phyloP scores from a whole-genome alignment of 2,329 filamentous ascomycete genomes.

The Fusarium sp. region DNA sequence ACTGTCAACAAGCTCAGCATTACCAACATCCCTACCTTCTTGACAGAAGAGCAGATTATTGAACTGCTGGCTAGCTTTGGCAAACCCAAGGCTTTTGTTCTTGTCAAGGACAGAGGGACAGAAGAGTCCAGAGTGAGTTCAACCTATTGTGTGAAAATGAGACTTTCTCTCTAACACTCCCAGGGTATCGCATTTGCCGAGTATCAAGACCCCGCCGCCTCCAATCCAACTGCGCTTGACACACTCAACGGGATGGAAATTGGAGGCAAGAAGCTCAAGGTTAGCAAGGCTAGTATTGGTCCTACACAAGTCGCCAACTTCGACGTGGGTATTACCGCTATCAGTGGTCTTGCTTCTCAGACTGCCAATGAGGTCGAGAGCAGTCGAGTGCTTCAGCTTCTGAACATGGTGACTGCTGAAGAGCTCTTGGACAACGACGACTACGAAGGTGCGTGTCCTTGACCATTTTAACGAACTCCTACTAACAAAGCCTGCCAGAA shows the following conservation, averaged over 20 bases:
- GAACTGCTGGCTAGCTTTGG: slow-evolving; percentile 92
- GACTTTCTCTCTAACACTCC: slow-evolving; percentile 41
- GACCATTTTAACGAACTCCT: not conserved
- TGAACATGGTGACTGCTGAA: slow-evolving; percentile 98
- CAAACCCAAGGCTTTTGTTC: slow-evolving; percentile 87
- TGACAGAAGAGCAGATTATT: slow-evolving; percentile 89
- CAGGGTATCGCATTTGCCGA: slow-evolving; percentile 97
- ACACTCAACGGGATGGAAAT: slow-evolving; percentile 93
- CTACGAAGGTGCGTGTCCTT: slow-evolving; percentile 77
- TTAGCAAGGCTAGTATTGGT: slow-evolving; percentile 88
- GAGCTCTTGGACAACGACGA: slow-evolving; percentile 94
- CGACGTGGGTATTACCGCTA: slow-evolving; percentile 96
- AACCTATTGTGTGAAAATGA: no score
- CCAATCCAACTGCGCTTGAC: slow-evolving; percentile 86
- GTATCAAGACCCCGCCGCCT: slow-evolving; percentile 75
- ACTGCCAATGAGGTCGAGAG: slow-evolving; percentile 80
- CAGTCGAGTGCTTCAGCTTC: slow-evolving; percentile 84
- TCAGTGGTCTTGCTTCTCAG: slow-evolving; percentile 96
- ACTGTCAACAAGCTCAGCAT: slow-evolving; percentile 96
- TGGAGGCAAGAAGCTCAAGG: slow-evolving; percentile 84
- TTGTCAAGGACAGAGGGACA: slow-evolving; percentile 86
- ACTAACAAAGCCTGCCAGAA: slow-evolving; percentile 67
- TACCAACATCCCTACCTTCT: slow-evolving; percentile 85
- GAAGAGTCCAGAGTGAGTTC: slow-evolving; percentile 84
- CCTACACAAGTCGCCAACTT: slow-evolving; percentile 90